Conservation (phyloP, 2,329 filamentous ascomycete genomes). For the Ophidiomyces ophidiicola region DNA sequence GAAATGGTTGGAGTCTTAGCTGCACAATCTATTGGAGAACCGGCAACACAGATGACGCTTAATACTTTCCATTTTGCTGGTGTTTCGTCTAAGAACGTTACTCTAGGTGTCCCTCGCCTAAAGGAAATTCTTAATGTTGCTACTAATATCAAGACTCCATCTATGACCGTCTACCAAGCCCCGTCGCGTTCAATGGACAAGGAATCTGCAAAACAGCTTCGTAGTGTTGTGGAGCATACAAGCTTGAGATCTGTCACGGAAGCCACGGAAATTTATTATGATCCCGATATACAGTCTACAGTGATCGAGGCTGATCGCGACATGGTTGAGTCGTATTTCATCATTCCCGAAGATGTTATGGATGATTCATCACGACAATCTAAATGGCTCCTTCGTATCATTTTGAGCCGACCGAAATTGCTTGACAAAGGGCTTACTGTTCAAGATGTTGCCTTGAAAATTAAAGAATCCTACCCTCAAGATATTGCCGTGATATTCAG, state of each 20-base stretch:
- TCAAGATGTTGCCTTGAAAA: conserved; percentile 75
- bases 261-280: conserved; percentile 92
- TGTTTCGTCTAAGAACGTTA: conserved; percentile 99
- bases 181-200: conserved; percentile 51
- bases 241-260: conserved; percentile 84
- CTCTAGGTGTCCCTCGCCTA: conserved; percentile 92
- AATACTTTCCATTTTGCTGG: conserved; percentile 99
- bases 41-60: conserved; percentile 96
- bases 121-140: conserved; percentile 99
- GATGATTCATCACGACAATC: conserved; percentile 57
- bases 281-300: conserved; percentile 76
- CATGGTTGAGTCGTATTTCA: conserved; percentile 93
- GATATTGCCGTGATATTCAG: conserved; percentile 91
- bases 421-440: conserved; percentile 83
- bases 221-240: conserved; percentile 86
- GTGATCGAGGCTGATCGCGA: conserved; percentile 78
- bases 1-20: conserved; percentile 98
- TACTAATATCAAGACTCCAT: conserved; percentile 95
- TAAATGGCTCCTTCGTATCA: conserved; percentile 87
- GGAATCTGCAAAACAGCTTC: conserved; percentile 70
- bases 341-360: conserved; percentile 75
- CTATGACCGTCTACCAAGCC: conserved; percentile 83
- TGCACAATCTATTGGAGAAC: conserved; percentile 96
- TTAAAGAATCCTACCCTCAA: conserved; percentile 75
- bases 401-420: conserved; percentile 84